Conservation (phyloP, 306 rosid species). For the Cercis canadensis region DNA sequence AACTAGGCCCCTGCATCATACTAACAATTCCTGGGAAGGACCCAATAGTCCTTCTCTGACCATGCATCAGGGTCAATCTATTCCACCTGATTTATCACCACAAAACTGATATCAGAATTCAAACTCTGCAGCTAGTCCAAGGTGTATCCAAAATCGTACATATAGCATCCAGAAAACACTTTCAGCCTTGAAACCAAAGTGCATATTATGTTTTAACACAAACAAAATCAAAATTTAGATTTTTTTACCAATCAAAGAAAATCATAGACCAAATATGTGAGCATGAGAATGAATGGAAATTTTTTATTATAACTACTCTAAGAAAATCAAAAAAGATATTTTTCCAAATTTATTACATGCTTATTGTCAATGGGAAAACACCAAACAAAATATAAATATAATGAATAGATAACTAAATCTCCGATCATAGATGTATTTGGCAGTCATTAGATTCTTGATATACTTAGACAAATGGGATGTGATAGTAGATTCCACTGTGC, state of each 20-base stretch:
- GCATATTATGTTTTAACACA: slow-evolving; percentile 13
- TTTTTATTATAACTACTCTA: background rate
- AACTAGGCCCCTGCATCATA: slow-evolving; percentile 61
- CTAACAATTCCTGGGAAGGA: slow-evolving; percentile 56
- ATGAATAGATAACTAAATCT: background rate
- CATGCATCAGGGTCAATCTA: slow-evolving; percentile 70
- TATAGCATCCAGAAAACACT: slow-evolving; percentile 26
- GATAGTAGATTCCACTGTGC: slow-evolving; percentile 1
- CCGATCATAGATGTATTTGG: no score
- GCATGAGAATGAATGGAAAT: slow-evolving; percentile 9
- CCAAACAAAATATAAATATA: background rate
- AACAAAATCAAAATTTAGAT: background rate
- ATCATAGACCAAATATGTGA: background rate
- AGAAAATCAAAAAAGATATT: no score
- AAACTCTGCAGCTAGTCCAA: slow-evolving; percentile 34
- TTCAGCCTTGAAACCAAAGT: slow-evolving; percentile 23
- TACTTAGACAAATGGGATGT: slow-evolving; percentile 3
- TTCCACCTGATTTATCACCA: slow-evolving; percentile 40
- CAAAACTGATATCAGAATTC: slow-evolving; percentile 30
- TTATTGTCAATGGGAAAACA: no score
- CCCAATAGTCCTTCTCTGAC: slow-evolving; percentile 61
- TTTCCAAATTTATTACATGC: no score
- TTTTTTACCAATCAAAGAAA: slow-evolving; percentile 11
- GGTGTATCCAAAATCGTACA: slow-evolving; percentile 21
- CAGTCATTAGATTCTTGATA: no score